Evolutionary conservation across 352 stramenopile species (phyloP).

Genomic region (Phytophthora sp.): DNA sequence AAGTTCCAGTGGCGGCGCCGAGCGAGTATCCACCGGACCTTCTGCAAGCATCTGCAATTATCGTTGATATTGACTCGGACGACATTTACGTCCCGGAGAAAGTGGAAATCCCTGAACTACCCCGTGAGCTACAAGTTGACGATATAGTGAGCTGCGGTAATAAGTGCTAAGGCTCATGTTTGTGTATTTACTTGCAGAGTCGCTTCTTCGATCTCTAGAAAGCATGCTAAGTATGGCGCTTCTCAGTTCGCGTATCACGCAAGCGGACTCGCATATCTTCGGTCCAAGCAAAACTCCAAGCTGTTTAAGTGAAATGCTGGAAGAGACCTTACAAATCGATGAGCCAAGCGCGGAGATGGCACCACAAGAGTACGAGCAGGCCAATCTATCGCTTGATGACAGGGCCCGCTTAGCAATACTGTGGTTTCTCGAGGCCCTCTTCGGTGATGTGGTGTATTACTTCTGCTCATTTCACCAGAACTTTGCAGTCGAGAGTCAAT

Average conservation of each 20-base stretch:
- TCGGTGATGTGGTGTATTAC: conserved; percentile 69
- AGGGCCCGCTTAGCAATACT: conserved; percentile 53
- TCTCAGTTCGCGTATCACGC: conserved; percentile 37
- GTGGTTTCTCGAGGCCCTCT: conserved; percentile 61
- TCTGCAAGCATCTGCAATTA: conserved; percentile 49
- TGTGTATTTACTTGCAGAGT: conserved; percentile 37
- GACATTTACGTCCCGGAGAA: conserved; percentile 73
- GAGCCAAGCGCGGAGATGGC: conserved; percentile 8
- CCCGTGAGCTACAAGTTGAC: conserved; percentile 41
- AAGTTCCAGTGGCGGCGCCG: conserved; percentile 9
- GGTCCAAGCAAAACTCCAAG: conserved; percentile 13
- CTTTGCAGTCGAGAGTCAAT: conserved; percentile 26
- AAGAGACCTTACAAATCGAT: neutral
- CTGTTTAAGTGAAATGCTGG: conserved; percentile 44
- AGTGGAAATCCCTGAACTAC: conserved; percentile 69
- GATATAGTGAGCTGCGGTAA: neutral
- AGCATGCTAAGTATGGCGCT: conserved; percentile 46
- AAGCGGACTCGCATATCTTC: conserved; percentile 65
- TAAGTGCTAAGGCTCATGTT: neutral
- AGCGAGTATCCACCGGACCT: conserved; percentile 48
- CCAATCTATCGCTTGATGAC: conserved; percentile 18
- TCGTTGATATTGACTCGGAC: conserved; percentile 76
- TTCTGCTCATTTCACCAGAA: conserved; percentile 63
- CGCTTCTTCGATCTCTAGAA: conserved; percentile 61
- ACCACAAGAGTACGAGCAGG: neutral